Evolutionary conservation across 225 moss, liverwort and hornwort species (phyloP).

Genomic region (Takakia lepidozioides): DNA sequence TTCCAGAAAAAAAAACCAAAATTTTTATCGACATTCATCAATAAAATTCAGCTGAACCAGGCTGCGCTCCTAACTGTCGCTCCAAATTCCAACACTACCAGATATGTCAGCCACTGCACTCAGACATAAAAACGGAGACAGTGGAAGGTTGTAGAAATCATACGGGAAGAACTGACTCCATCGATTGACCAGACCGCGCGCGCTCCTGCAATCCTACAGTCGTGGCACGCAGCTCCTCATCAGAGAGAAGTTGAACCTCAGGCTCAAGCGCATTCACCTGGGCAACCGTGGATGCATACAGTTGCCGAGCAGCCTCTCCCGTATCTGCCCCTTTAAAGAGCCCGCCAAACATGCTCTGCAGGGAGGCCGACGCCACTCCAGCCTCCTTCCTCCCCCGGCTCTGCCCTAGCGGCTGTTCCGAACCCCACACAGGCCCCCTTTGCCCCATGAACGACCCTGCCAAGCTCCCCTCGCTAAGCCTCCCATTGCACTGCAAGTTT

Average conservation of each 20-base stretch:
- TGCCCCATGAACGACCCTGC: constrained; percentile 28
- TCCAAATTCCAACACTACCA: too few species aligned
- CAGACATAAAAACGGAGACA: too few species aligned
- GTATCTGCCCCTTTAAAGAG: constrained; percentile 74
- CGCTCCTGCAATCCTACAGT: constrained; percentile 50
- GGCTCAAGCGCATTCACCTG: constrained; percentile 55
- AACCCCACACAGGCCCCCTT: constrained; percentile 27
- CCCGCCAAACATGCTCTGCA: constrained; percentile 78
- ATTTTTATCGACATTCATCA: too few species aligned
- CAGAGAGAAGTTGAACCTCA: constrained; percentile 43
- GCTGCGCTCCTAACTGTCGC: too few species aligned
- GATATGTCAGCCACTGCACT: too few species aligned
- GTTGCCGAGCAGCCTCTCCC: constrained; percentile 74
- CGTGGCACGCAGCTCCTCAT: constrained; percentile 55
- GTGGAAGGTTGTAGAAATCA: constrained; percentile 3
- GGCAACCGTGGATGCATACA: constrained; percentile 42
- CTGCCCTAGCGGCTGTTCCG: constrained; percentile 12
- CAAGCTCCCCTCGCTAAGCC: constrained; percentile 25
- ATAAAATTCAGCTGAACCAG: too few species aligned
- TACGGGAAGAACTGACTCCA: constrained; percentile 67
- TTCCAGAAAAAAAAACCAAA: too few species aligned
- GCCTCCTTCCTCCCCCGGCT: constrained; percentile 23
- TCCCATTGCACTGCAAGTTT: constrained; percentile 18
- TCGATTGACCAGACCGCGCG: constrained; percentile 47
- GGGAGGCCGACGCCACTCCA: constrained; percentile 36